Evolutionary conservation across 805 yeast genomes (phyloP).

Genomic region (Ascoidea asiatica): DNA sequence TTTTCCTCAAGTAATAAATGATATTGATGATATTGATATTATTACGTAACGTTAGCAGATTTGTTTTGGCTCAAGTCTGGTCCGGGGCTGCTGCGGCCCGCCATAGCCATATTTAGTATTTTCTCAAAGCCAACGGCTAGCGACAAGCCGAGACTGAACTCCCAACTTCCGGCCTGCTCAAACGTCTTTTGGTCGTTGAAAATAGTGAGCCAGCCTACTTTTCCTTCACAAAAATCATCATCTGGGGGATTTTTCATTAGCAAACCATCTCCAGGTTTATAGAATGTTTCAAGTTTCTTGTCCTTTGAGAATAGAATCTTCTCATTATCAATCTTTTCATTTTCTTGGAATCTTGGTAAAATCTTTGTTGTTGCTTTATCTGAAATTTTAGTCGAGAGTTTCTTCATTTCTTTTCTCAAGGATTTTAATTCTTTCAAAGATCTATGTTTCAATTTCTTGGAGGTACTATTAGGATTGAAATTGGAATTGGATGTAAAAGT

Average conservation of each 20-base stretch:
- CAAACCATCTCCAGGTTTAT: constrained; percentile 43
- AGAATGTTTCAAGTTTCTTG: constrained; percentile 14
- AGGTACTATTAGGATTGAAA: too few species aligned
- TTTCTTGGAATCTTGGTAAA: not conserved
- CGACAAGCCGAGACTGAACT: too few species aligned
- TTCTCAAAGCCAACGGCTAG: too few species aligned
- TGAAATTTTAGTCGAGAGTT: not conserved
- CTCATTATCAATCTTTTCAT: not conserved
- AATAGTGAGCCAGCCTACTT: constrained; percentile 53
- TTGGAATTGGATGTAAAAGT: too few species aligned
- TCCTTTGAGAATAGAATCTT: constrained; percentile 9
- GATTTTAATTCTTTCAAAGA: too few species aligned
- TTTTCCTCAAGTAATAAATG: too few species aligned
- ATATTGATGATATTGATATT: too few species aligned
- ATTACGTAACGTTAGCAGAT: too few species aligned
- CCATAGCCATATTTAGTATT: too few species aligned
- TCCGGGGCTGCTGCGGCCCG: too few species aligned
- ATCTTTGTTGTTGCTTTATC: not conserved
- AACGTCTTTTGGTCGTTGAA: constrained; percentile 29
- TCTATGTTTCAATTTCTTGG: not conserved
- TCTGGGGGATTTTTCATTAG: constrained; percentile 35
- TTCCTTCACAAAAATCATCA: constrained; percentile 46
- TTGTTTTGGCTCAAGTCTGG: too few species aligned
- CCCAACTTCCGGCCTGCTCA: constrained; percentile 33
- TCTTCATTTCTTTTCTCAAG: too few species aligned